These are phyloP conservation scores for Toxoplasma gondii DNA, from an alignment of 169 alveolate genomes.

Conservation along the genomic window DNA sequence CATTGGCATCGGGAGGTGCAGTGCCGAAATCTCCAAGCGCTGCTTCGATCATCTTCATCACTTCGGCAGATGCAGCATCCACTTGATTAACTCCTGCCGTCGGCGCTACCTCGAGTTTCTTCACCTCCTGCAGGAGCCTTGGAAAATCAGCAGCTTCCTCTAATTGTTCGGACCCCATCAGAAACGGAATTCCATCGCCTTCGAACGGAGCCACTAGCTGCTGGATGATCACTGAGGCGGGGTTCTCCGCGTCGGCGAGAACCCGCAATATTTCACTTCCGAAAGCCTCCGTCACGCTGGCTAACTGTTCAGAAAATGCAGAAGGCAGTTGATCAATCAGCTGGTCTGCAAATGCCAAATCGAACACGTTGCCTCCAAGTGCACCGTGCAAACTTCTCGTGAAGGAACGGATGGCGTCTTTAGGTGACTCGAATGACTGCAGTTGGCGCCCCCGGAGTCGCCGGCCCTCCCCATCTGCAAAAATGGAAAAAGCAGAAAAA, in stretches of 20 bases:
- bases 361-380: slow-evolving; percentile 31
- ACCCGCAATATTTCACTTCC: slow-evolving; percentile 13
- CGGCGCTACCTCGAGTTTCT: not conserved
- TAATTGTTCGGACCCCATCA: not conserved
- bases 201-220: slow-evolving; percentile 29
- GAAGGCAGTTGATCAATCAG: slow-evolving; percentile 16
- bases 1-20: not conserved
- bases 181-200: slow-evolving; percentile 21
- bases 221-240: slow-evolving; percentile 23
- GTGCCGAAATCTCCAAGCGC: not conserved
- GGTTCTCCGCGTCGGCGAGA: slow-evolving; percentile 32
- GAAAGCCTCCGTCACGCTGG: slow-evolving; percentile 23
- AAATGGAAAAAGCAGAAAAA: not conserved
- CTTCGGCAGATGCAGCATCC: not conserved
- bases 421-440: not conserved
- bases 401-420: slow-evolving; percentile 18
- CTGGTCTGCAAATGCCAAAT: not conserved
- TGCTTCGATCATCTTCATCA: not conserved
- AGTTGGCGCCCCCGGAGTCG: slow-evolving; percentile 25
- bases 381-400: not conserved
- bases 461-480: not conserved
- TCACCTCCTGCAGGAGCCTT: not conserved
- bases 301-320: not conserved
- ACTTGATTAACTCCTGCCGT: not conserved
- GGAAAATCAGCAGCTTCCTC: not conserved